Percentiles rank a stretch among this genome's conserved stretches.
phyloP scores from a whole-genome alignment of 2,329 filamentous ascomycete species.

The Ophiostoma sp. region DNA sequence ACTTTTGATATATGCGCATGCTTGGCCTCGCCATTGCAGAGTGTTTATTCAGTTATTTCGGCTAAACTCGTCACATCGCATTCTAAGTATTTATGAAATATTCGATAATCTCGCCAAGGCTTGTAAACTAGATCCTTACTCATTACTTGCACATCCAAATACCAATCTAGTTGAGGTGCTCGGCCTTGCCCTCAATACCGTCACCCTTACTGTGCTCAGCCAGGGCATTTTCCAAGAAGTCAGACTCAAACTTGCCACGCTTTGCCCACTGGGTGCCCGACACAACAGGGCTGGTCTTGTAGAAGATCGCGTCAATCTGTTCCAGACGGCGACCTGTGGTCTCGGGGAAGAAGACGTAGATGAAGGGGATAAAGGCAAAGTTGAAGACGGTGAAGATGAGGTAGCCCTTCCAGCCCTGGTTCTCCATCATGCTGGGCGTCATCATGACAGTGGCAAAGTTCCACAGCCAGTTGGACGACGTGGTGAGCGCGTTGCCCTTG shows the following conservation, averaged over 20 bases:
- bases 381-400: constrained; percentile 37
- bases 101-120: background rate
- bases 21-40: background rate
- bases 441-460: constrained; percentile 44
- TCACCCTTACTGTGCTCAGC: background rate
- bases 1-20: too few relatives aligned
- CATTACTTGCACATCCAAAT: background rate
- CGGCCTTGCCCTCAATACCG: background rate
- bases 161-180: background rate
- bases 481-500: constrained; percentile 18
- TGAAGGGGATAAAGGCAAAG: constrained; percentile 38
- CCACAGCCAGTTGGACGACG: constrained; percentile 50
- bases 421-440: constrained; percentile 44
- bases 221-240: background rate
- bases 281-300: constrained; percentile 18
- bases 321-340: constrained; percentile 54
- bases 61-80: background rate
- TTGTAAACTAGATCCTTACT: background rate
- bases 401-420: constrained; percentile 49
- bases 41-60: background rate
- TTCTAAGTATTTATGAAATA: background rate
- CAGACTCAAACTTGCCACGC: background rate
- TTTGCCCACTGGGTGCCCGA: constrained; percentile 12
- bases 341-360: constrained; percentile 51
- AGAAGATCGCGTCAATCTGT: constrained; percentile 60